These are phyloP conservation scores for Penicillium diatomitis DNA, from an alignment of 495 filamentous ascomycete species.

Conservation along the genomic window DNA sequence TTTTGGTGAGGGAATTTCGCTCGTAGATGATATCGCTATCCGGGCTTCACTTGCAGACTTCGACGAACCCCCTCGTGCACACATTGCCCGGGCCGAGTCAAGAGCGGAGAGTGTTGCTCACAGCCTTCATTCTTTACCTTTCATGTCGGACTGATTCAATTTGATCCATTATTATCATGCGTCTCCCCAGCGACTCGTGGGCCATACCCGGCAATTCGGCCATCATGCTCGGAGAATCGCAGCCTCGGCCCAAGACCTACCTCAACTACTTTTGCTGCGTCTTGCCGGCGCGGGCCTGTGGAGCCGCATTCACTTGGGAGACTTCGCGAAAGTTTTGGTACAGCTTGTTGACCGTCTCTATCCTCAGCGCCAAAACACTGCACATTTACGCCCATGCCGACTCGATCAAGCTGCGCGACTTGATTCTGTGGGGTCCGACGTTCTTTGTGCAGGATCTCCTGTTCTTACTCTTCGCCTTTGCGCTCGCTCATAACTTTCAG, in stretches of 20 bases:
- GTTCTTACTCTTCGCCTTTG: constrained; percentile 9
- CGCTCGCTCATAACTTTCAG: constrained; percentile 6
- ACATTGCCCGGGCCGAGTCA: too few species aligned
- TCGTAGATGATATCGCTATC: background rate
- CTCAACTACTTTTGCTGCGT: constrained; percentile 8
- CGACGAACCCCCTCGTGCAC: too few species aligned
- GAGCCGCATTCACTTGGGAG: constrained; percentile 5
- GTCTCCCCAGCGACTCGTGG: constrained; percentile 1
- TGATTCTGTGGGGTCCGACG: constrained; percentile 19
- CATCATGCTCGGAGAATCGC: constrained; percentile 1
- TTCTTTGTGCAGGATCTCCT: constrained; percentile 21
- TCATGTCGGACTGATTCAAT: constrained; percentile 4
- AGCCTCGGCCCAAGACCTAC: background rate
- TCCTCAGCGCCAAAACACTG: constrained; percentile 18
- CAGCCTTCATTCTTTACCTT: background rate
- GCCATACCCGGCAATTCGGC: background rate
- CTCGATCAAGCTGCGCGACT: constrained; percentile 8
- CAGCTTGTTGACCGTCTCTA: constrained; percentile 12
- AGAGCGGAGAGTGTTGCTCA: background rate
- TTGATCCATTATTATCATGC: constrained; percentile 1
- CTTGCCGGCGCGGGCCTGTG: constrained; percentile 6
- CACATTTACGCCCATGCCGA: constrained; percentile 20
- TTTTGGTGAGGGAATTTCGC: background rate
- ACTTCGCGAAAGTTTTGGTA: constrained; percentile 13
- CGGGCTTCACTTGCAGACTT: background rate